Conservation (phyloP, 2,329 filamentous ascomycete species). For the Polychaeton citri region DNA sequence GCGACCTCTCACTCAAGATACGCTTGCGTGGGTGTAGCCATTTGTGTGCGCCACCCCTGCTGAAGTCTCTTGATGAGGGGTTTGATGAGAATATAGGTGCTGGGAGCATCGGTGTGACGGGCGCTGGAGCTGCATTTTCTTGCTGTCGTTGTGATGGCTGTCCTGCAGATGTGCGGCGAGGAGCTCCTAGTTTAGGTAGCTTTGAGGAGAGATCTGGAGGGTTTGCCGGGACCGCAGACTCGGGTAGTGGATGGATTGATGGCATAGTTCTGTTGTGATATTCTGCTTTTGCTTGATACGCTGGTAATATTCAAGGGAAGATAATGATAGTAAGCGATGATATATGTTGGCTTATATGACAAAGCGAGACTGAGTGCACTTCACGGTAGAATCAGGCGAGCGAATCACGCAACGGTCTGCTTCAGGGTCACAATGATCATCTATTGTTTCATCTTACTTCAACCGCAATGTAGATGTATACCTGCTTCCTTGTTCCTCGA, state of each 20-base stretch:
- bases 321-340: too few species aligned
- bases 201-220: conserved; percentile 40
- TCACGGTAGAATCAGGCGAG: too few species aligned
- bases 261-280: too few species aligned
- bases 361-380: too few species aligned
- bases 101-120: conserved; percentile 62
- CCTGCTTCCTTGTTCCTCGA: too few species aligned
- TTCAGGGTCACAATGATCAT: too few species aligned
- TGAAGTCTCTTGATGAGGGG: conserved; percentile 38
- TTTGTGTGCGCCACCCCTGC: conserved; percentile 20
- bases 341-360: too few species aligned
- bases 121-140: conserved; percentile 41
- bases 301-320: too few species aligned
- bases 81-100: conserved; percentile 45
- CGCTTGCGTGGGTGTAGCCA: conserved; percentile 52
- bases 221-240: conserved; percentile 4
- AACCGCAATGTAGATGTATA: too few species aligned
- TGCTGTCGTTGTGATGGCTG: conserved; percentile 19
- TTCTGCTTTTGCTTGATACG: too few species aligned
- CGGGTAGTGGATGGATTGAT: neutral
- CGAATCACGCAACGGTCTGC: too few species aligned
- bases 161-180: conserved; percentile 38
- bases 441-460: too few species aligned
- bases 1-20: conserved; percentile 70
- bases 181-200: conserved; percentile 56